Conservation (phyloP, 768 basidiomycete genomes). For the Russula vinacea region DNA sequence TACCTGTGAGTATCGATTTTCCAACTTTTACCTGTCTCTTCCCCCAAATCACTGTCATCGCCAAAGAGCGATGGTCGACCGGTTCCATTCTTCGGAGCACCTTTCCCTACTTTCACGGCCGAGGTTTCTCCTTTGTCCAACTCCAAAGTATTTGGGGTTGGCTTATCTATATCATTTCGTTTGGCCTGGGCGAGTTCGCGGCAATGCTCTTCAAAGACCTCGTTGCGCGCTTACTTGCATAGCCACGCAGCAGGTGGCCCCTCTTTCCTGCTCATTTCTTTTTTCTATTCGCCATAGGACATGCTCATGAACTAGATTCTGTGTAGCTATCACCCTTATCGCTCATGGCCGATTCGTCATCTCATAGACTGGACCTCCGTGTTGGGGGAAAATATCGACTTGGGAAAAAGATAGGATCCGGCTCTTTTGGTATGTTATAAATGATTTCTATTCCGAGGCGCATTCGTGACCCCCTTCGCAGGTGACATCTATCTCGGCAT, state of each 20-base stretch:
- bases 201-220: background rate
- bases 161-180: background rate
- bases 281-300: background rate
- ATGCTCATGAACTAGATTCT: background rate
- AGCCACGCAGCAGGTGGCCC: slow-evolving; percentile 13
- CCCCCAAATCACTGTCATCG: slow-evolving; percentile 5
- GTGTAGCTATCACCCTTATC: slow-evolving; percentile 27
- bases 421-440: slow-evolving; percentile 83
- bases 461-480: slow-evolving; percentile 34
- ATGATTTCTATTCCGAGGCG: background rate
- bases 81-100: slow-evolving; percentile 17
- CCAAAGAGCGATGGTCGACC: background rate
- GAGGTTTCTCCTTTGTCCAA: background rate
- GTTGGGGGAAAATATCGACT: slow-evolving; percentile 96
- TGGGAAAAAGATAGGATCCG: slow-evolving; percentile 99
- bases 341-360: slow-evolving; percentile 69
- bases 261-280: slow-evolving; percentile 5
- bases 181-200: background rate
- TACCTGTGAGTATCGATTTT: slow-evolving; percentile 19
- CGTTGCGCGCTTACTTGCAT: slow-evolving; percentile 18
- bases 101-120: background rate
- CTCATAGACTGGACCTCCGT: slow-evolving; percentile 76
- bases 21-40: background rate
- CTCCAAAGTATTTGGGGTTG: background rate
- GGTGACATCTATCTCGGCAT: slow-evolving; percentile 99